Percentiles rank a stretch among this genome's conserved stretches.
Evolutionary conservation across 1,139 yeast genomes (phyloP).

Genomic region (Kodamaea derodonti): DNA sequence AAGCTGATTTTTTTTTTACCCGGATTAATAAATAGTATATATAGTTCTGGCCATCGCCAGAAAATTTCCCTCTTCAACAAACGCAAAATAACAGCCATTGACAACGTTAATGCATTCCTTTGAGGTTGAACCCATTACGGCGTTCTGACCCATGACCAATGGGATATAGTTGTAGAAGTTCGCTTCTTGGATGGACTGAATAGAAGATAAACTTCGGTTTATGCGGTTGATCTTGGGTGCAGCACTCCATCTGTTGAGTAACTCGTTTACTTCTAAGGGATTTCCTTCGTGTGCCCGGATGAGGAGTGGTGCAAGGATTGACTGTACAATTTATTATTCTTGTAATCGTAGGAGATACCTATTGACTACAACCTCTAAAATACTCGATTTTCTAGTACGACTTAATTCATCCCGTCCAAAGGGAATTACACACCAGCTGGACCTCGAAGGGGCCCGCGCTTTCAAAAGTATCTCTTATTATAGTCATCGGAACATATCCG

Average conservation of each 20-base stretch:
- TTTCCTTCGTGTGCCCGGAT: constrained; percentile 83
- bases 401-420: too few species aligned
- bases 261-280: constrained; percentile 55
- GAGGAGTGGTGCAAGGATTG: constrained; percentile 79
- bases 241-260: constrained; percentile 56
- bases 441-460: too few species aligned
- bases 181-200: constrained; percentile 53
- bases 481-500: too few species aligned
- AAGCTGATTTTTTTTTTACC: too few species aligned
- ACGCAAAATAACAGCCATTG: constrained; percentile 72
- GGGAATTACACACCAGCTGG: too few species aligned
- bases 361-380: too few species aligned
- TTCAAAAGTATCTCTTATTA: too few species aligned
- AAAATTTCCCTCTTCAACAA: constrained; percentile 11
- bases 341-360: too few species aligned
- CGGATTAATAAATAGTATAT: too few species aligned
- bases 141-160: constrained; percentile 77
- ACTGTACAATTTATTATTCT: constrained; percentile 52
- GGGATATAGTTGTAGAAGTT: constrained; percentile 43
- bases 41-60: constrained; percentile 1
- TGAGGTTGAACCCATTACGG: constrained; percentile 73
- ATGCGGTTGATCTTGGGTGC: constrained; percentile 75
- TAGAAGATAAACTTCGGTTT: constrained; percentile 34
- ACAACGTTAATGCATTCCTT: constrained; percentile 64
- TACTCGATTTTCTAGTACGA: too few species aligned